These are phyloP conservation scores for Noccaea caerulescens DNA, from an alignment of 345 rosid species.

Conservation along the genomic window DNA sequence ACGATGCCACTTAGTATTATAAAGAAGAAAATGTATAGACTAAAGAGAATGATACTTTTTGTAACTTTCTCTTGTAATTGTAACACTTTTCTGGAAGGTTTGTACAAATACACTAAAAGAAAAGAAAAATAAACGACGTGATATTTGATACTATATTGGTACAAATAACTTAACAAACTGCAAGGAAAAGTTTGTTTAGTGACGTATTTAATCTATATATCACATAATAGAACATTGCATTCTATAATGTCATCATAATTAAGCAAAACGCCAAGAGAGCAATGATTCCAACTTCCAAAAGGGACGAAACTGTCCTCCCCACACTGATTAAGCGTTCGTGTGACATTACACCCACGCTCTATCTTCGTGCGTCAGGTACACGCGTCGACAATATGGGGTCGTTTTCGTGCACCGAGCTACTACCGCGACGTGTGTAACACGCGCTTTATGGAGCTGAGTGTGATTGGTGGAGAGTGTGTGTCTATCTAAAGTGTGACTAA, in stretches of 20 bases:
- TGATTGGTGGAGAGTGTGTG: conserved; percentile 30
- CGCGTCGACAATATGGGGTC: neutral
- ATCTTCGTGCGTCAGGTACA: neutral
- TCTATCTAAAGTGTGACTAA: conserved; percentile 41
- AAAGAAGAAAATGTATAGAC: conserved; percentile 3
- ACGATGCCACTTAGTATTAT: neutral
- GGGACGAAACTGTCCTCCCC: conserved; percentile 41
- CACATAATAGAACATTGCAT: conserved; percentile 27
- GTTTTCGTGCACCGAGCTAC: neutral
- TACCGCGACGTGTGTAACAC: conserved; percentile 2
- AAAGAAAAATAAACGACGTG: neutral
- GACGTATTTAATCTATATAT: conserved; percentile 29
- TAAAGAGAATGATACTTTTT: conserved; percentile 18
- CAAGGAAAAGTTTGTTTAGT: conserved; percentile 29
- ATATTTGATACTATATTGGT: conserved; percentile 13
- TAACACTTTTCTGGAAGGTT: conserved; percentile 20
- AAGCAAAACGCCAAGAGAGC: conserved; percentile 38
- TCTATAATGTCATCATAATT: conserved; percentile 37
- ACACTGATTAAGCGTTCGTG: conserved; percentile 41
- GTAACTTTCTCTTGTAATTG: conserved; percentile 6
- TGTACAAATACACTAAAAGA: conserved; percentile 20
- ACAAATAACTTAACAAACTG: conserved; percentile 15
- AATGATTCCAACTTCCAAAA: conserved; percentile 38
- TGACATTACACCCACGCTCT: conserved; percentile 25
- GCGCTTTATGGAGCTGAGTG: conserved; percentile 16